phyloP scores from a whole-genome alignment of 2,329 filamentous ascomycete species.

The Xylaria digitata region DNA sequence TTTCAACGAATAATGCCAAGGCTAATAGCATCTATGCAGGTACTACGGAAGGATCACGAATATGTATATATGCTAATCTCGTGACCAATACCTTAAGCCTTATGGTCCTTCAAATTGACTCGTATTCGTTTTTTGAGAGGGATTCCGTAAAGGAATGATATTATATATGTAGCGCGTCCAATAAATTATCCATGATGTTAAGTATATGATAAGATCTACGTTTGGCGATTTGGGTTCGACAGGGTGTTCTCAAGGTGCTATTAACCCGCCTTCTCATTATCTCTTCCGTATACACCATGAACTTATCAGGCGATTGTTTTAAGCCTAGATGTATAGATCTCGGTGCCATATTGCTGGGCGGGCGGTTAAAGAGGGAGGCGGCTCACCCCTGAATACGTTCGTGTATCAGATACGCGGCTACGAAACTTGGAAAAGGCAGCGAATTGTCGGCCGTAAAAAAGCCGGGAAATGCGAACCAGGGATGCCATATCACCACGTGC shows the following conservation, averaged over 20 bases:
- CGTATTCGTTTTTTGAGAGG: not conserved
- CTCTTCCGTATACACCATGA: not conserved
- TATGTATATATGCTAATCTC: not conserved
- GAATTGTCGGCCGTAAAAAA: constrained; percentile 2
- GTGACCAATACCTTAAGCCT: not conserved
- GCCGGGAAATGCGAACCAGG: constrained; percentile 17
- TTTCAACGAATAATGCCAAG: not conserved
- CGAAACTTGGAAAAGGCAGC: constrained; percentile 16
- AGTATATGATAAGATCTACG: not conserved
- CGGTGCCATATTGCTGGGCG: constrained; percentile 2
- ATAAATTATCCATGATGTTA: not conserved
- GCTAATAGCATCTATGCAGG: not conserved
- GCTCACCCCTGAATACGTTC: constrained; percentile 30
- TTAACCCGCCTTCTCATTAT: not conserved
- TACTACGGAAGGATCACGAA: not conserved
- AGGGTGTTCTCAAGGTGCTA: not conserved
- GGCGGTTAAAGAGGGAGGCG: constrained; percentile 24
- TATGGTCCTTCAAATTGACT: not conserved
- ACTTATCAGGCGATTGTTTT: not conserved
- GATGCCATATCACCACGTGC: constrained; percentile 6
- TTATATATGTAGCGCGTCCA: too few species aligned
- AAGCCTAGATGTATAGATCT: not conserved
- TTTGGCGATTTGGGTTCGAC: not conserved
- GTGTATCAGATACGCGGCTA: constrained; percentile 24
- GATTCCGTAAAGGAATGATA: too few species aligned